phyloP scores from a whole-genome alignment of 2,329 filamentous ascomycete species.

The Fusarium duplospermum region DNA sequence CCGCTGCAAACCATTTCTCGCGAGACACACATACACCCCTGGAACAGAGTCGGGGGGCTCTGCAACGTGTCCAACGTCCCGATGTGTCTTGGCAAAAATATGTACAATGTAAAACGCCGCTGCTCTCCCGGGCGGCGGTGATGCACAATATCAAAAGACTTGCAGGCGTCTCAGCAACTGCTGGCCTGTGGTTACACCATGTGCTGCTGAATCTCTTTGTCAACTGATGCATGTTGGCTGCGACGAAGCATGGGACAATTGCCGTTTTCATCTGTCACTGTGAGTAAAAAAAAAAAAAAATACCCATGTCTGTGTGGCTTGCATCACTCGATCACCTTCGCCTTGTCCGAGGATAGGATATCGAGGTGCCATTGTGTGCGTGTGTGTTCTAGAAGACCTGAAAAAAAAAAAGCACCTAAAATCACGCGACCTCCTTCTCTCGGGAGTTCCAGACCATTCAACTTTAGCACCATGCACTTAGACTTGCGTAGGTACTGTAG shows the following conservation, averaged over 20 bases:
- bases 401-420: neutral
- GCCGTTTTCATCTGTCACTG: neutral
- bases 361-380: neutral
- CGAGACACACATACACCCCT: neutral
- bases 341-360: neutral
- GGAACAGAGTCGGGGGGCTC: slow-evolving; percentile 6
- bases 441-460: neutral
- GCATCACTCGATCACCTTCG: neutral
- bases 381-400: neutral
- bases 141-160: neutral
- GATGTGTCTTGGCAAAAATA: slow-evolving; percentile 11
- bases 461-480: neutral
- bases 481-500: neutral
- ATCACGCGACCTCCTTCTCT: slow-evolving; percentile 30
- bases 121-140: neutral
- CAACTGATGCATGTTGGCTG: neutral
- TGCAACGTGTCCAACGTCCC: slow-evolving; percentile 26
- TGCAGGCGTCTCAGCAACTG: neutral
- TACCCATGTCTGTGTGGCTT: slow-evolving; percentile 3
- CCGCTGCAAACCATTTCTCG: neutral
- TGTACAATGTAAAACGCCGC: neutral
- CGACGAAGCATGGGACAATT: neutral
- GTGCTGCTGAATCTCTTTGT: neutral
- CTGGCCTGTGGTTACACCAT: slow-evolving; percentile 3
- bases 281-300: neutral